Conservation (phyloP, 2,329 filamentous ascomycete genomes). For the Cladobotryum protrusum region DNA sequence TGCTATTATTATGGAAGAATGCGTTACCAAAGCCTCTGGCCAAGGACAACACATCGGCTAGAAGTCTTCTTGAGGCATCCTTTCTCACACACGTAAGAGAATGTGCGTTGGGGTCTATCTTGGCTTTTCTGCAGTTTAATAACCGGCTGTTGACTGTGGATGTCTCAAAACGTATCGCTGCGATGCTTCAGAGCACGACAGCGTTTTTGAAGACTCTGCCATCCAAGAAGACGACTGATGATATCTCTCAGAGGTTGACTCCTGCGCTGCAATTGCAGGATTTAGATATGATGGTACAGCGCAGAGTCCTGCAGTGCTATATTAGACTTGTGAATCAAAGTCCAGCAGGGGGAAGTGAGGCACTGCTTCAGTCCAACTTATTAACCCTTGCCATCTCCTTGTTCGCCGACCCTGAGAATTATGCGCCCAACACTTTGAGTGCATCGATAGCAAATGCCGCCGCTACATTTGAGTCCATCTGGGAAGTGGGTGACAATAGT, state of each 20-base stretch:
- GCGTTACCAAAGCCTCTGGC: slow-evolving; percentile 90
- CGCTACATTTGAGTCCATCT: slow-evolving; percentile 85
- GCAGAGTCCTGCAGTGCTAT: slow-evolving; percentile 91
- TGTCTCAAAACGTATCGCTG: slow-evolving; percentile 84
- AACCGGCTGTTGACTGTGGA: slow-evolving; percentile 86
- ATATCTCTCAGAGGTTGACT: slow-evolving; percentile 74
- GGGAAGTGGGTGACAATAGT: slow-evolving; percentile 91
- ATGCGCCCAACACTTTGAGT: slow-evolving; percentile 76
- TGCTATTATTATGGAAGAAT: slow-evolving; percentile 95
- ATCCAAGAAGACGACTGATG: slow-evolving; percentile 76
- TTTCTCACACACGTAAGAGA: slow-evolving; percentile 93
- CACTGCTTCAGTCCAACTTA: slow-evolving; percentile 83
- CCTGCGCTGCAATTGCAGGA: slow-evolving; percentile 85
- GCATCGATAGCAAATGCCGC: slow-evolving; percentile 87
- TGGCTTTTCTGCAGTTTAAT: slow-evolving; percentile 92
- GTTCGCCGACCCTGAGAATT: slow-evolving; percentile 89
- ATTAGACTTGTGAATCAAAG: slow-evolving; percentile 85
- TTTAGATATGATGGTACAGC: slow-evolving; percentile 85
- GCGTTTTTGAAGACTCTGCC: slow-evolving; percentile 83
- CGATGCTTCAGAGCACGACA: slow-evolving; percentile 92
- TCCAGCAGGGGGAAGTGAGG: slow-evolving; percentile 76
- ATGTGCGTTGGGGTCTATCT: slow-evolving; percentile 83
- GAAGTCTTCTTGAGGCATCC: slow-evolving; percentile 80
- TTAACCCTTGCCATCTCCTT: slow-evolving; percentile 83
- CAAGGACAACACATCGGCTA: slow-evolving; percentile 80